Percentiles rank a stretch among this genome's conserved stretches.
phyloP scores from a whole-genome alignment of 805 yeast species.

The Tetrapisispora namnaoensis region DNA sequence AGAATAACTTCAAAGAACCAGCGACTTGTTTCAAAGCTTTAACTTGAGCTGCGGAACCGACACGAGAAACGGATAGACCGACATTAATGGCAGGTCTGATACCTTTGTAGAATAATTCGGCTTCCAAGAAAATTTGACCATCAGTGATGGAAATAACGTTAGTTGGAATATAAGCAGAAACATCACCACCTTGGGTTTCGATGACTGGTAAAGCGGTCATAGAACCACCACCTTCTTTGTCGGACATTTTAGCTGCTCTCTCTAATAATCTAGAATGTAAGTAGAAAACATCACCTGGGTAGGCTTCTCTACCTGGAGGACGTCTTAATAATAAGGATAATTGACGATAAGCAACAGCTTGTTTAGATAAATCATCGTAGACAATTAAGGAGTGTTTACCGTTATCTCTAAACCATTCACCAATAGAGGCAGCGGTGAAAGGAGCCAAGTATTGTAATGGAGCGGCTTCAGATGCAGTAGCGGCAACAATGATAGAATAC shows the following conservation, averaged over 20 bases:
- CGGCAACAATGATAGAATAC: constrained; percentile 97
- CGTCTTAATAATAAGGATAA: constrained; percentile 96
- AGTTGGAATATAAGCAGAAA: constrained; percentile 95
- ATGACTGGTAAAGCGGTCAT: constrained; percentile 93
- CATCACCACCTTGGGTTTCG: constrained; percentile 99
- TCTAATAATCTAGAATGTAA: constrained; percentile 90
- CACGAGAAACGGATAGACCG: constrained; percentile 99
- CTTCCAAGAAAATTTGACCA: constrained; percentile 98
- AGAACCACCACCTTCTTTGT: constrained; percentile 83
- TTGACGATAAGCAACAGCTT: constrained; percentile 99
- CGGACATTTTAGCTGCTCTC: constrained; percentile 96
- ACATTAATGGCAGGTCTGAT: constrained; percentile 99
- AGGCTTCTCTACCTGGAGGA: constrained; percentile 94
- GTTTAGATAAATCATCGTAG: constrained; percentile 97
- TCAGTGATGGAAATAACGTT: constrained; percentile 96
- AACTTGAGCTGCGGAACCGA: constrained; percentile 99
- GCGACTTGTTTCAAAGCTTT: constrained; percentile 99
- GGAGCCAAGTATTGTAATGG: constrained; percentile 99
- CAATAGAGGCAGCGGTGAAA: constrained; percentile 98
- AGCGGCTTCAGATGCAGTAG: constrained; percentile 99
- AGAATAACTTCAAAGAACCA: constrained; percentile 98
- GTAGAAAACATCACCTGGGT: constrained; percentile 96
- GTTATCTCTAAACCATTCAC: constrained; percentile 99
- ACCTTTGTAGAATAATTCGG: constrained; percentile 99
- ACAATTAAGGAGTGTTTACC: constrained; percentile 94